These are phyloP conservation scores for Aspergillus felis DNA, from an alignment of 2,329 filamentous ascomycete species.

Conservation along the genomic window DNA sequence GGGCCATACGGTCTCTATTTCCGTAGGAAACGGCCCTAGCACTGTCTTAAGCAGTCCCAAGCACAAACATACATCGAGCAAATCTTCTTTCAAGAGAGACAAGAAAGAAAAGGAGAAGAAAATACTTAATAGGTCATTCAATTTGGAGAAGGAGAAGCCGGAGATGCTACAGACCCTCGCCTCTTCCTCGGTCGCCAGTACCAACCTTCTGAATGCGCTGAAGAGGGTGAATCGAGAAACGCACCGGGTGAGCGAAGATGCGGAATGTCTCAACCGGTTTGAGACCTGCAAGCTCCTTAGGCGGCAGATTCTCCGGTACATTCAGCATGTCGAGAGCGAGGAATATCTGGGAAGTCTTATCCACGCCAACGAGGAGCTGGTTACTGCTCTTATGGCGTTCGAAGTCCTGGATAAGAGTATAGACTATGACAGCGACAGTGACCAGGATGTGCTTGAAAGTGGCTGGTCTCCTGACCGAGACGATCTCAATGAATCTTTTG, in stretches of 20 bases:
- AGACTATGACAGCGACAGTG: slow-evolving; percentile 62
- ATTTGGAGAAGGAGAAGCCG: slow-evolving; percentile 80
- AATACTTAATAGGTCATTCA: slow-evolving; percentile 61
- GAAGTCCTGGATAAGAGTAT: slow-evolving; percentile 75
- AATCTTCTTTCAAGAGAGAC: slow-evolving; percentile 41
- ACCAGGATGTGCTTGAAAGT: slow-evolving; percentile 48
- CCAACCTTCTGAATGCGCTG: slow-evolving; percentile 80
- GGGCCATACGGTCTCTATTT: slow-evolving; percentile 39
- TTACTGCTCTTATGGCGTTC: slow-evolving; percentile 87
- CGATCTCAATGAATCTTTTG: slow-evolving; percentile 29
- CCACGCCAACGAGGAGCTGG: slow-evolving; percentile 93
- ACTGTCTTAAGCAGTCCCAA: slow-evolving; percentile 35
- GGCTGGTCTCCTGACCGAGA: slow-evolving; percentile 27
- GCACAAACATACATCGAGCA: slow-evolving; percentile 36
- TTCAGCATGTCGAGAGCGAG: slow-evolving; percentile 85
- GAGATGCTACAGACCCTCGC: slow-evolving; percentile 86
- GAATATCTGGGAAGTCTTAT: slow-evolving; percentile 88
- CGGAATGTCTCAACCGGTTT: slow-evolving; percentile 69
- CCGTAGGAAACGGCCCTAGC: slow-evolving; percentile 34
- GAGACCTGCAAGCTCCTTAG: slow-evolving; percentile 82
- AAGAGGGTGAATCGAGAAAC: slow-evolving; percentile 87
- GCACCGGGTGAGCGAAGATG: slow-evolving; percentile 82
- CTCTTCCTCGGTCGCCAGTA: slow-evolving; percentile 83
- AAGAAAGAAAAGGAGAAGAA: slow-evolving; percentile 50
- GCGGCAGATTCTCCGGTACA: slow-evolving; percentile 82